phyloP scores from a whole-genome alignment of 2,329 filamentous ascomycete species.

The Epichloe sp. region DNA sequence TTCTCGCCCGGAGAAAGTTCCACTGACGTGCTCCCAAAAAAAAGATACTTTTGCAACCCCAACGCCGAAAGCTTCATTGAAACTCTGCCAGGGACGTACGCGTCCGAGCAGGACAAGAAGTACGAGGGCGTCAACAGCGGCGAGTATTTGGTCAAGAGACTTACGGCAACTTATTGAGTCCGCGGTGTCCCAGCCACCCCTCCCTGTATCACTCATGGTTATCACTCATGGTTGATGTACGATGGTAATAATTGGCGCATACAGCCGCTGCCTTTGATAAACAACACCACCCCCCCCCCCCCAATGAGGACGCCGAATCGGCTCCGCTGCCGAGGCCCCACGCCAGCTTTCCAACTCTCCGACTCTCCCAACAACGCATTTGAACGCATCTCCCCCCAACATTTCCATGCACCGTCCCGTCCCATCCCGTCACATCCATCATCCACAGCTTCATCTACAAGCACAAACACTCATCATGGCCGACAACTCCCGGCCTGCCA shows the following conservation, averaged over 20 bases:
- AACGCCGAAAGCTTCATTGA: slow-evolving; percentile 67
- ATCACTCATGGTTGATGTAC: too few species aligned
- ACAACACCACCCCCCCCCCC: too few species aligned
- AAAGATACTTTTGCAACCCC: slow-evolving; percentile 75
- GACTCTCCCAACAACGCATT: background rate
- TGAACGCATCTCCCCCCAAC: background rate
- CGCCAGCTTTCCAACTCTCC: background rate
- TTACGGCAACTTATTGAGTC: slow-evolving; percentile 57
- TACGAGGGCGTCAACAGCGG: slow-evolving; percentile 67
- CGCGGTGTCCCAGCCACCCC: too few species aligned
- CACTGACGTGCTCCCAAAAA: background rate
- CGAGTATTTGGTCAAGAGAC: slow-evolving; percentile 65
- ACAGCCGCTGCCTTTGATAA: too few species aligned
- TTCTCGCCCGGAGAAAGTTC: background rate
- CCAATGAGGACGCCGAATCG: too few species aligned
- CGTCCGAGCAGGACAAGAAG: slow-evolving; percentile 53
- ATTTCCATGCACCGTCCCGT: background rate
- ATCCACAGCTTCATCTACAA: background rate
- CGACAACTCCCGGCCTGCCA: background rate
- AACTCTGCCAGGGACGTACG: slow-evolving; percentile 66
- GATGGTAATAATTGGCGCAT: too few species aligned
- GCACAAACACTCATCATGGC: background rate
- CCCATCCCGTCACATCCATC: background rate
- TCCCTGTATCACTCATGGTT: too few species aligned
- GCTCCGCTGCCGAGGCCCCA: background rate